Percentiles rank a stretch among this genome's conserved stretches.
These are phyloP conservation scores for Ephemerocybe angulata DNA, from an alignment of 768 basidiomycete genomes.

Conservation along the genomic window DNA sequence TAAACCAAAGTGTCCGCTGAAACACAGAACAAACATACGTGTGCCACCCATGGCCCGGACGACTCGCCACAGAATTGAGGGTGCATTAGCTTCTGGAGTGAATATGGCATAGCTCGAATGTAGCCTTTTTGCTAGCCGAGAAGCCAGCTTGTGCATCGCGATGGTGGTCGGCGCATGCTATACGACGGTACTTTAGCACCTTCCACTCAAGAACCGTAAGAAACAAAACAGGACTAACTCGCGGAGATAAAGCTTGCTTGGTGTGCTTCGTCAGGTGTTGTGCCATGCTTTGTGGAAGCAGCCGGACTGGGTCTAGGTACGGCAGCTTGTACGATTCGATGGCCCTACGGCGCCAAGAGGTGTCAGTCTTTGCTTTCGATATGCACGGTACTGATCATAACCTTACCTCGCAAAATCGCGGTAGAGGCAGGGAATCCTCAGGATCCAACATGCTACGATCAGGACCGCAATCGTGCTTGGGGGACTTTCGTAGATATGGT, in stretches of 20 bases:
- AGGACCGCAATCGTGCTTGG: slow-evolving; percentile 61
- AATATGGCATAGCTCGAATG: slow-evolving; percentile 50
- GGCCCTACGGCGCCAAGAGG: slow-evolving; percentile 40
- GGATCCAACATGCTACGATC: slow-evolving; percentile 71
- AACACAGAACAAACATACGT: slow-evolving; percentile 49
- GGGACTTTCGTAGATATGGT: slow-evolving; percentile 33
- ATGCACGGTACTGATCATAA: not conserved
- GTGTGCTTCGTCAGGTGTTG: slow-evolving; percentile 72
- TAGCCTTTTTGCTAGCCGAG: slow-evolving; percentile 59
- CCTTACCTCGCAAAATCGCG: slow-evolving; percentile 71
- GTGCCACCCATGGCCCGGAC: slow-evolving; percentile 65
- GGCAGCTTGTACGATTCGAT: slow-evolving; percentile 76
- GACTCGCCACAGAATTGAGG: slow-evolving; percentile 75
- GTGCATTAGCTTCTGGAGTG: slow-evolving; percentile 73
- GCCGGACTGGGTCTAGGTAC: slow-evolving; percentile 68
- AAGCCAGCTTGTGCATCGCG: slow-evolving; percentile 55
- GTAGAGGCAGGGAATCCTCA: slow-evolving; percentile 74
- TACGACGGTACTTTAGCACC: slow-evolving; percentile 4
- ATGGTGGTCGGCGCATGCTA: slow-evolving; percentile 65
- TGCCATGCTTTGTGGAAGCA: slow-evolving; percentile 59
- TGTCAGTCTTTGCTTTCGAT: not conserved
- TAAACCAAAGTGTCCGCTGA: not conserved
- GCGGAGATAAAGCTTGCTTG: slow-evolving; percentile 63
- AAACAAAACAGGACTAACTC: slow-evolving; percentile 41
- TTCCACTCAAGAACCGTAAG: not conserved